Evolutionary conservation across 192 early-diverging fungal genomes (phyloP).

Genomic region (Chytriomyces sp.): DNA sequence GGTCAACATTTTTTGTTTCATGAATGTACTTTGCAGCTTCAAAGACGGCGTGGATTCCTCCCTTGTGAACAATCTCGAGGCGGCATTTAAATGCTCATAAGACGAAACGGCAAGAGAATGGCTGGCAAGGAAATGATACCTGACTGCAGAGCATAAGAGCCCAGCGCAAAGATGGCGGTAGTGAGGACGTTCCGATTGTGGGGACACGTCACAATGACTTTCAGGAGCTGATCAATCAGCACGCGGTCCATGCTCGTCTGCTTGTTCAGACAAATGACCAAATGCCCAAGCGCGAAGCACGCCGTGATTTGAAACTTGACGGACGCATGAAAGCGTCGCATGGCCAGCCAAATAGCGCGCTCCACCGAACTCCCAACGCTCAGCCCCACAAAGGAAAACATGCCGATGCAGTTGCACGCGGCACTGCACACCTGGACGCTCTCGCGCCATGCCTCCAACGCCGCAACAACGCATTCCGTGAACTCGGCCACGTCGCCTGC

Average conservation of each 20-base stretch:
- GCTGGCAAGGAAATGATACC: conserved; percentile 5
- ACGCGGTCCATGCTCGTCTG: background rate
- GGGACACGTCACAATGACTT: conserved; percentile 24
- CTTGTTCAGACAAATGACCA: background rate
- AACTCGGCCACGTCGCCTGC: background rate
- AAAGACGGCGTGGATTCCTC: conserved; percentile 37
- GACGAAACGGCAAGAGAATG: background rate
- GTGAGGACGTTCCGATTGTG: conserved; percentile 34
- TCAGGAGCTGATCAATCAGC: conserved; percentile 30
- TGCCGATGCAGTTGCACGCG: conserved; percentile 31
- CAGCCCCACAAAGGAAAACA: conserved; percentile 20
- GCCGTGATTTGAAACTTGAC: conserved; percentile 41
- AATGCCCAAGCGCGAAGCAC: conserved; percentile 41
- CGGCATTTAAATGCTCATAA: conserved; percentile 32
- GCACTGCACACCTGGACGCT: conserved; percentile 19
- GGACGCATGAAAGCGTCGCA: conserved; percentile 23
- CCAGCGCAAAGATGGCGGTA: conserved; percentile 39
- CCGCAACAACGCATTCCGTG: background rate
- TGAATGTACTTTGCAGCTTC: conserved; percentile 24
- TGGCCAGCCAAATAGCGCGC: conserved; percentile 18
- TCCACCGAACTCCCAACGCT: background rate
- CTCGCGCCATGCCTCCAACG: conserved; percentile 17
- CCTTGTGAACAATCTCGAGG: conserved; percentile 27
- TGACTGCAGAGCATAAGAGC: conserved; percentile 28
- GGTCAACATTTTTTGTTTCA: background rate